phyloP scores from a whole-genome alignment of 1,284 basidiomycete genomes.

The Trichosporon sp. region DNA sequence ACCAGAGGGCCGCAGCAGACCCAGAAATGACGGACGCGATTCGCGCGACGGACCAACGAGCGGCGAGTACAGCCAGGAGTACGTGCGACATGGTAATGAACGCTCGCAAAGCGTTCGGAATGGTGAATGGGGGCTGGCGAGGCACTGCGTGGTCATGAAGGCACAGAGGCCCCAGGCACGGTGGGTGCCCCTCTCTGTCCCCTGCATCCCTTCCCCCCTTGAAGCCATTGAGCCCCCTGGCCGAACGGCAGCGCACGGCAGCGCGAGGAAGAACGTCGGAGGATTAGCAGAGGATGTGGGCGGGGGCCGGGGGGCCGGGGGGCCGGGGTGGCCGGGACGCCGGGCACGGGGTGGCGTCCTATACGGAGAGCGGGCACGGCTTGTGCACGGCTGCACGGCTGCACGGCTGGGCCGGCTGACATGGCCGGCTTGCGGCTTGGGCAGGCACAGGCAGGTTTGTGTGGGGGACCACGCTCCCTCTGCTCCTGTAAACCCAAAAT shows the following conservation, averaged over 20 bases:
- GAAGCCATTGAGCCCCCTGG: background rate
- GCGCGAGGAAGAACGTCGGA: background rate
- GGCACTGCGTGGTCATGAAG: background rate
- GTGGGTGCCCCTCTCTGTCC: background rate
- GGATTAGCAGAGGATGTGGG: background rate
- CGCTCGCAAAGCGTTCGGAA: background rate
- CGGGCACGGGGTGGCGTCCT: no score
- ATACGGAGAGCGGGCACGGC: no score
- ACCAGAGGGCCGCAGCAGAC: background rate
- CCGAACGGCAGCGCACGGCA: background rate
- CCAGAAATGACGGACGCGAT: background rate
- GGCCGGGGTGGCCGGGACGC: no score
- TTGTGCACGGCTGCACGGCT: background rate
- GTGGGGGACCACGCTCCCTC: slow-evolving; percentile 1
- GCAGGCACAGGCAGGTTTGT: background rate
- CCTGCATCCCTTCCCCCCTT: background rate
- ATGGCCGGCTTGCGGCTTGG: no score
- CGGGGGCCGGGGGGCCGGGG: background rate
- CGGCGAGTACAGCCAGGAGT: background rate
- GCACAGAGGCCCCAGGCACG: background rate
- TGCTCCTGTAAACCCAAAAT: background rate
- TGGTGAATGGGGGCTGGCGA: background rate
- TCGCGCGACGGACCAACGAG: background rate
- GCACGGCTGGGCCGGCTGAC: background rate
- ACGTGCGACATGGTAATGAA: background rate